Conservation (phyloP, 495 filamentous ascomycete species). For the Terfezia boudieri region DNA sequence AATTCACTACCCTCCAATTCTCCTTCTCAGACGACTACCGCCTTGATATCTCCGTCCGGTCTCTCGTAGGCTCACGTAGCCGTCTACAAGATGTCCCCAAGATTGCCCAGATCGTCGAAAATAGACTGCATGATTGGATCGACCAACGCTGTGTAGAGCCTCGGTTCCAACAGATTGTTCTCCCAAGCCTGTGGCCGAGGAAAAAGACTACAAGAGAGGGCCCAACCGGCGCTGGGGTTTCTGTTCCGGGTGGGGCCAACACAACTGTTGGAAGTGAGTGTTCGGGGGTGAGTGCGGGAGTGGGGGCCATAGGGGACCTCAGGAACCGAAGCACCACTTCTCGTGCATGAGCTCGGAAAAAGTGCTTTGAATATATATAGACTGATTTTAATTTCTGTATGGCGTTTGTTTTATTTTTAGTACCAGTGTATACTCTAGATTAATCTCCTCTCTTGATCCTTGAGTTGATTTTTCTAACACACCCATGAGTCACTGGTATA, state of each 20-base stretch:
- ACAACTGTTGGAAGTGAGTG: background rate
- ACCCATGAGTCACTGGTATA: too few relatives aligned
- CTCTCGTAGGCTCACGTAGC: constrained; percentile 73
- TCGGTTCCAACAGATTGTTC: constrained; percentile 77
- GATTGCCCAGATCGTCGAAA: constrained; percentile 85
- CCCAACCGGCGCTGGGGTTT: constrained; percentile 1
- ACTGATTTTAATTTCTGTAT: too few relatives aligned
- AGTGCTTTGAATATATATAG: too few relatives aligned
- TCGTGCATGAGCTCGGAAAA: constrained; percentile 5
- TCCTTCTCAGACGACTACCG: constrained; percentile 91
- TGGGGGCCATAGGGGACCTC: constrained; percentile 21
- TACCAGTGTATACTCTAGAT: too few relatives aligned
- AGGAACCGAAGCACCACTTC: constrained; percentile 6
- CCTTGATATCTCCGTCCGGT: constrained; percentile 74
- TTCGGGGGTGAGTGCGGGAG: constrained; percentile 12
- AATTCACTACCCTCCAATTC: constrained; percentile 65
- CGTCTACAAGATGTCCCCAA: constrained; percentile 91
- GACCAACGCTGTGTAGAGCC: constrained; percentile 92
- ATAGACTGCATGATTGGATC: constrained; percentile 82
- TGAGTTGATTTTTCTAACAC: too few relatives aligned
- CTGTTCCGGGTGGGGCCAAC: constrained; percentile 4
- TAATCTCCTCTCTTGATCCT: too few relatives aligned
- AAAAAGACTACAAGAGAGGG: constrained; percentile 52
- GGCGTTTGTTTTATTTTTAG: too few relatives aligned
- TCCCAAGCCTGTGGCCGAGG: constrained; percentile 85